These are phyloP conservation scores for Phanerodontia chrysosporium DNA, from an alignment of 768 basidiomycete genomes.

Conservation along the genomic window DNA sequence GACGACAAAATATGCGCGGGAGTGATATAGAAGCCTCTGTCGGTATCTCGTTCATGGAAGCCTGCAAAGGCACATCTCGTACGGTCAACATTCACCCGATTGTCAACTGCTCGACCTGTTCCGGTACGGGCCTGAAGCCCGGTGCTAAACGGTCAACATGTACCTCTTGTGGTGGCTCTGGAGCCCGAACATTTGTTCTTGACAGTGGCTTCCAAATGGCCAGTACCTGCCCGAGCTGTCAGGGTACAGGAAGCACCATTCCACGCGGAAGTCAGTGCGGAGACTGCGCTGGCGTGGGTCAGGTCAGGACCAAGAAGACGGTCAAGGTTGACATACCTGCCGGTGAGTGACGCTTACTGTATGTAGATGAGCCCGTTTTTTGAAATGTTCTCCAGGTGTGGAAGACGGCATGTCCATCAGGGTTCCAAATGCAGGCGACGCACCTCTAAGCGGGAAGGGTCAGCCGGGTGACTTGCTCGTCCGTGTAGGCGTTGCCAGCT, in stretches of 20 bases:
- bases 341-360: slow-evolving; percentile 44
- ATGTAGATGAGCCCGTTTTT: background rate
- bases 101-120: slow-evolving; percentile 78
- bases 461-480: slow-evolving; percentile 82
- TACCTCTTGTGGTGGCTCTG: slow-evolving; percentile 77
- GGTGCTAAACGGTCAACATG: slow-evolving; percentile 84
- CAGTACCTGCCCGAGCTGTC: slow-evolving; percentile 80
- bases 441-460: slow-evolving; percentile 76
- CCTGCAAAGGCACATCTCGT: slow-evolving; percentile 84
- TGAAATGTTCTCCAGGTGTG: slow-evolving; percentile 52
- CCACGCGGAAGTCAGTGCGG: slow-evolving; percentile 77
- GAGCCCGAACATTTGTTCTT: slow-evolving; percentile 84
- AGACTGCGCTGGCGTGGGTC: slow-evolving; percentile 81
- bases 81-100: slow-evolving; percentile 77
- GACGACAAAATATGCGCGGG: slow-evolving; percentile 43
- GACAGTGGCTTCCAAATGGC: slow-evolving; percentile 97
- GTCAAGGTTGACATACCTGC: slow-evolving; percentile 83
- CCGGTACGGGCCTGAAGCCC: slow-evolving; percentile 79
- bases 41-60: slow-evolving; percentile 83
- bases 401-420: slow-evolving; percentile 94
- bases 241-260: slow-evolving; percentile 75
- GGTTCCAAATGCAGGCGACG: slow-evolving; percentile 78
- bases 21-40: slow-evolving; percentile 79
- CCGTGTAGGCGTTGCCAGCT: slow-evolving; percentile 77
- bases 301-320: slow-evolving; percentile 73